These are phyloP conservation scores for Bothriochloa decipiens DNA, from an alignment of 176 grass and related monocot species.

Conservation along the genomic window DNA sequence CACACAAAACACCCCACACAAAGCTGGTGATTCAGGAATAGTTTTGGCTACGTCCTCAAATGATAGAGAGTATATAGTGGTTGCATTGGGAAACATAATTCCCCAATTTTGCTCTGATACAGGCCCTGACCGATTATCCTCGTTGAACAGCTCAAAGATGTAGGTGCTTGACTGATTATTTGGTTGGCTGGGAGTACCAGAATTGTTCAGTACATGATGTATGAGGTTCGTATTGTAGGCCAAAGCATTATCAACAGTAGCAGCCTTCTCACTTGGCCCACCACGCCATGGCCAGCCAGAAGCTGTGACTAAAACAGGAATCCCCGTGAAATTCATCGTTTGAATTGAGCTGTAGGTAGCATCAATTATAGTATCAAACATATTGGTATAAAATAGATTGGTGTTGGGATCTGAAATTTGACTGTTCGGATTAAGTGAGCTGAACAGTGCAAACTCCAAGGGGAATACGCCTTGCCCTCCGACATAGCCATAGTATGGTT, in stretches of 20 bases:
- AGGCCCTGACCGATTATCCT: slow-evolving; percentile 71
- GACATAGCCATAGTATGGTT: slow-evolving; percentile 89
- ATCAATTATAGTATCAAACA: slow-evolving; percentile 98
- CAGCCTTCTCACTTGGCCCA: slow-evolving; percentile 74
- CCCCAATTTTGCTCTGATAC: slow-evolving; percentile 87
- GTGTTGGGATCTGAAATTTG: slow-evolving; percentile 88
- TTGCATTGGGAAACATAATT: slow-evolving; percentile 76
- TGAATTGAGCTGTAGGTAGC: slow-evolving; percentile 86
- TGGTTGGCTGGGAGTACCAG: slow-evolving; percentile 81
- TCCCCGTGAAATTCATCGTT: slow-evolving; percentile 89
- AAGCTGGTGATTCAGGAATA: slow-evolving; percentile 58
- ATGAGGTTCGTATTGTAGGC: slow-evolving; percentile 96
- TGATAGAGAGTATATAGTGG: slow-evolving; percentile 66
- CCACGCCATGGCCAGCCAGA: slow-evolving; percentile 92
- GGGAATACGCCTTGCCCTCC: slow-evolving; percentile 89
- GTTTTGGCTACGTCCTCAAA: slow-evolving; percentile 59
- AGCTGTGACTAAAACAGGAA: slow-evolving; percentile 82
- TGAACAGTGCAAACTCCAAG: slow-evolving; percentile 85
- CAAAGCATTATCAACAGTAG: slow-evolving; percentile 92
- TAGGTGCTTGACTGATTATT: slow-evolving; percentile 74
- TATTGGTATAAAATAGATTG: slow-evolving; percentile 88
- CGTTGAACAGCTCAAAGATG: slow-evolving; percentile 89
- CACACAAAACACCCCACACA: slow-evolving; percentile 83
- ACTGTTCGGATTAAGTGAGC: slow-evolving; percentile 70
- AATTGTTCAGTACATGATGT: slow-evolving; percentile 83